phyloP scores from a whole-genome alignment of 192 early-diverging fungal genomes.

The Entomortierella parvispora region DNA sequence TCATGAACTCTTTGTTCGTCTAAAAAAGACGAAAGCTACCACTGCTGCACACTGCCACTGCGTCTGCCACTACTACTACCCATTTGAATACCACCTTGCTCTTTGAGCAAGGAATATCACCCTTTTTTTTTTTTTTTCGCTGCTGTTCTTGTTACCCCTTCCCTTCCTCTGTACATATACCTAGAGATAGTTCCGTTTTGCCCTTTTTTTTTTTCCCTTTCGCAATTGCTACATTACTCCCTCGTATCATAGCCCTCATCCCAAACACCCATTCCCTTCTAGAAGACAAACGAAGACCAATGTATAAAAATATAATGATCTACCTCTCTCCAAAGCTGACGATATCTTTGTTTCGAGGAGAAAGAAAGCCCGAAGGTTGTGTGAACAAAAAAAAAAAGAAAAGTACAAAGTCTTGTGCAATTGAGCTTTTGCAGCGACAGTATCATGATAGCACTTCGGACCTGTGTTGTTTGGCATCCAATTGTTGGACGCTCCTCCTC shows the following conservation, averaged over 20 bases:
- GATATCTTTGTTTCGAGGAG: no score
- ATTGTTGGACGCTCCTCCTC: no score
- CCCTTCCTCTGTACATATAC: not conserved
- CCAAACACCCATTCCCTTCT: constrained; percentile 3
- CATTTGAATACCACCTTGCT: not conserved
- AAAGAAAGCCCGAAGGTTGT: no score
- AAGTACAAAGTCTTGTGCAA: no score
- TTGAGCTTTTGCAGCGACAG: no score
- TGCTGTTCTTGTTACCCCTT: not conserved
- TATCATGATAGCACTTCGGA: no score
- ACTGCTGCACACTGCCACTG: no score
- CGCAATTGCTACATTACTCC: constrained; percentile 2
- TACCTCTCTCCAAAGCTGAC: no score
- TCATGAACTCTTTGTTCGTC: constrained; percentile 48
- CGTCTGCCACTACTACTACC: no score
- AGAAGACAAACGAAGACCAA: constrained; percentile 3
- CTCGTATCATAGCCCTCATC: not conserved
- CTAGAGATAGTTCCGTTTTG: not conserved
- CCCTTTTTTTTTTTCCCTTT: not conserved
- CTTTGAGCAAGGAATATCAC: not conserved
- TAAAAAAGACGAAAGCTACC: constrained; percentile 18
- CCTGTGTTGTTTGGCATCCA: no score
- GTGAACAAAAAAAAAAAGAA: no score
- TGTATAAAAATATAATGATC: no score
- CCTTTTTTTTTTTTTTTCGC: not conserved